Conservation (phyloP, 495 filamentous ascomycete species). For the Aspergillus sclerotiicarbonarius region DNA sequence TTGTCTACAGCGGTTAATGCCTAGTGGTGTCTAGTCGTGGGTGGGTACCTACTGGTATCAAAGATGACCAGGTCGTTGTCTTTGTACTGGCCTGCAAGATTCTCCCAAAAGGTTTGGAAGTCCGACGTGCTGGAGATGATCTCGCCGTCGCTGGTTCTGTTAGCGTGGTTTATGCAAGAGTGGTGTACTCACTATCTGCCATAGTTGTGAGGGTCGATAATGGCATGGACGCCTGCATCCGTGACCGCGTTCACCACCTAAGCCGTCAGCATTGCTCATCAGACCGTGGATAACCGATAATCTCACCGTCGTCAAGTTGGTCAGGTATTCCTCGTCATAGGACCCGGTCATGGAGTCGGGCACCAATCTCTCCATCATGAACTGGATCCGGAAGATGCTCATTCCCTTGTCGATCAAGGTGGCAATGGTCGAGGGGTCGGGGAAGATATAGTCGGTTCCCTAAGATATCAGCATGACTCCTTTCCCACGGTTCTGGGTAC, state of each 20-base stretch:
- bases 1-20: slow-evolving; percentile 59
- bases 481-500: background rate
- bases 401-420: slow-evolving; percentile 61
- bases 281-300: slow-evolving; percentile 9
- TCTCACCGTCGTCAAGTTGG: slow-evolving; percentile 42
- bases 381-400: slow-evolving; percentile 68
- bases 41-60: slow-evolving; percentile 36
- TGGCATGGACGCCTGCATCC: slow-evolving; percentile 58
- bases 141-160: slow-evolving; percentile 48
- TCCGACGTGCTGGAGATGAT: slow-evolving; percentile 61
- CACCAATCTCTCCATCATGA: slow-evolving; percentile 69
- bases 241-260: slow-evolving; percentile 63
- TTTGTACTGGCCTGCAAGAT: slow-evolving; percentile 58
- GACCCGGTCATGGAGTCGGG: slow-evolving; percentile 48
- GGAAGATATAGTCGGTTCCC: slow-evolving; percentile 61
- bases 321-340: slow-evolving; percentile 40
- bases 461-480: slow-evolving; percentile 14
- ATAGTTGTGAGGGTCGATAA: slow-evolving; percentile 72
- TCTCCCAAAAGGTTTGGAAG: slow-evolving; percentile 64
- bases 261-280: background rate
- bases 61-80: slow-evolving; percentile 64
- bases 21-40: background rate
- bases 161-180: background rate
- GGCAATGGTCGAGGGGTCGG: slow-evolving; percentile 52
- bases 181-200: slow-evolving; percentile 43